Conservation (phyloP, 768 basidiomycete species). For the Leucocoprinus leucothites region DNA sequence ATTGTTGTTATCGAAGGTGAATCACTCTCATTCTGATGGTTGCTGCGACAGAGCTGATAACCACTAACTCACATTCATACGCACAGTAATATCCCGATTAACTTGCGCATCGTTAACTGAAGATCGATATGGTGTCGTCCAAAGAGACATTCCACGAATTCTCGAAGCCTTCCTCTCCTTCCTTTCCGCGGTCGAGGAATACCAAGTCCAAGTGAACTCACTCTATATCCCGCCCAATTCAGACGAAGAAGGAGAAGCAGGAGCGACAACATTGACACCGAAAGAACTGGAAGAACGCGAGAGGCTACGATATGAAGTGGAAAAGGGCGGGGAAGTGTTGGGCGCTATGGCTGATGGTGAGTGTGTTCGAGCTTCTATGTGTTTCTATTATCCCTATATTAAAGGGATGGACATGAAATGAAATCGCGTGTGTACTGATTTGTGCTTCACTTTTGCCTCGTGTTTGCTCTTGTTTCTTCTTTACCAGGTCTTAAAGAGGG, state of each 20-base stretch:
- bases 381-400: background rate
- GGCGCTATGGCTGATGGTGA: slow-evolving; percentile 56
- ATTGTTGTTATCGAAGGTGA: slow-evolving; percentile 60
- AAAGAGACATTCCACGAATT: slow-evolving; percentile 80
- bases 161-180: slow-evolving; percentile 73
- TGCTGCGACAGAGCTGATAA: background rate
- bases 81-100: slow-evolving; percentile 63
- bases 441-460: background rate
- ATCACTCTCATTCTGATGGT: slow-evolving; percentile 9
- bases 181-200: slow-evolving; percentile 63
- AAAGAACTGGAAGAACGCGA: slow-evolving; percentile 37
- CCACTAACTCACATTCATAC: background rate
- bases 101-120: slow-evolving; percentile 73
- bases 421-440: background rate
- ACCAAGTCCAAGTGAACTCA: slow-evolving; percentile 50
- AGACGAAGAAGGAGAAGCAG: slow-evolving; percentile 19
- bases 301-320: slow-evolving; percentile 44
- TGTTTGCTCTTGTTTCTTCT: background rate
- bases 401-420: background rate
- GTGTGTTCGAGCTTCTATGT: slow-evolving; percentile 22
- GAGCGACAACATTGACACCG: slow-evolving; percentile 17
- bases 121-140: slow-evolving; percentile 80
- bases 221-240: slow-evolving; percentile 34
- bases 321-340: slow-evolving; percentile 52
- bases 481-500: slow-evolving; percentile 63